These are phyloP conservation scores for Chaetomium tenue DNA, from an alignment of 495 filamentous ascomycete species.

Conservation along the genomic window DNA sequence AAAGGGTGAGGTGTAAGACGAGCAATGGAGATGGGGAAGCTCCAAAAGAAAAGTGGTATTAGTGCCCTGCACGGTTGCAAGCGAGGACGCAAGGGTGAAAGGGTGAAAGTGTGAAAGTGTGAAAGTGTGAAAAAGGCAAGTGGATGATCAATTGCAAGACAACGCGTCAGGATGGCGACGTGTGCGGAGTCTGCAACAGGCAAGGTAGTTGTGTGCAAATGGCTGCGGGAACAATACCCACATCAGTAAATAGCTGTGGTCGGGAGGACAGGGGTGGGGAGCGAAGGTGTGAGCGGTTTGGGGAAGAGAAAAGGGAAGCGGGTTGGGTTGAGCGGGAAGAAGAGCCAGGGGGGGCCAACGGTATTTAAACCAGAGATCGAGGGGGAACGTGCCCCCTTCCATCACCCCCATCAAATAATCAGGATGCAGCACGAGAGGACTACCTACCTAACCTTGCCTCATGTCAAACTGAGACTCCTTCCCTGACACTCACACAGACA, in stretches of 20 bases:
- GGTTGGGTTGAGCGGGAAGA: constrained; percentile 8
- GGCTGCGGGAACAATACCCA: constrained; percentile 18
- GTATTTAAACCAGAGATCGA: constrained; percentile 23
- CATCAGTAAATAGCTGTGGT: constrained; percentile 3
- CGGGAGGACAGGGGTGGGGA: constrained; percentile 7
- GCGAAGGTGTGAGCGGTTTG: constrained; percentile 8
- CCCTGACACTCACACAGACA: background rate
- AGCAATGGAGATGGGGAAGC: background rate
- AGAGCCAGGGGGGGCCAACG: constrained; percentile 9
- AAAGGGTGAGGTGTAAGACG: background rate
- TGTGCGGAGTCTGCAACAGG: constrained; percentile 9
- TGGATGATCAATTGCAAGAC: constrained; percentile 7
- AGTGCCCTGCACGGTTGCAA: background rate
- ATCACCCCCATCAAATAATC: background rate
- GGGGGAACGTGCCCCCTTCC: constrained; percentile 10
- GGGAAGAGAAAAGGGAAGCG: constrained; percentile 15
- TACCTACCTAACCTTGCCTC: background rate
- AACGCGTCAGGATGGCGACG: constrained; percentile 17
- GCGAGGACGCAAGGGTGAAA: no score
- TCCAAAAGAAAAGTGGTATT: background rate
- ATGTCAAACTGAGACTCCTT: background rate
- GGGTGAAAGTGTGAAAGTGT: no score
- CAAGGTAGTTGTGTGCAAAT: background rate
- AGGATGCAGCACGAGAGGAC: background rate
- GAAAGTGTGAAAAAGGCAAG: background rate